phyloP scores from a whole-genome alignment of 352 stramenopile genomes.

The Phytophthora sp. region DNA sequence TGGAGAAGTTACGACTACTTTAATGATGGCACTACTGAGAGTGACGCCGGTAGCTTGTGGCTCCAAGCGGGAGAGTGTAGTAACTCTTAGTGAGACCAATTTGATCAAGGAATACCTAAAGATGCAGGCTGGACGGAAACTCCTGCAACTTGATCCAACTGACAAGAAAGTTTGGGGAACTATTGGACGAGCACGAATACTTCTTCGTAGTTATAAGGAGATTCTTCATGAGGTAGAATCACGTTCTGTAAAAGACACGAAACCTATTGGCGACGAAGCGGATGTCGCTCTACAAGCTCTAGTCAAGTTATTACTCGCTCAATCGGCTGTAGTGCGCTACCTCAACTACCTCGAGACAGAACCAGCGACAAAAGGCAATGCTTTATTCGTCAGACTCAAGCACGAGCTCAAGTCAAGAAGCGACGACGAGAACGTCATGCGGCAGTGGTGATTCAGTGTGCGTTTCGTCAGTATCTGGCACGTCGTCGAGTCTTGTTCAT shows the following conservation, averaged over 20 bases:
- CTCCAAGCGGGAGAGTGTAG: conserved; percentile 43
- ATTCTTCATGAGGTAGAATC: neutral
- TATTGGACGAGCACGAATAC: conserved; percentile 22
- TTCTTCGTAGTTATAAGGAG: conserved; percentile 24
- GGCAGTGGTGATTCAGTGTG: conserved; percentile 66
- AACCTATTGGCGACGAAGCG: neutral
- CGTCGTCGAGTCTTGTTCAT: conserved; percentile 54
- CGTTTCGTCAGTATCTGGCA: conserved; percentile 70
- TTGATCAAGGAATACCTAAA: conserved; percentile 56
- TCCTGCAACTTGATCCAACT: conserved; percentile 44
- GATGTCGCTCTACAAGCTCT: conserved; percentile 25
- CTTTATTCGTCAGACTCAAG: conserved; percentile 39
- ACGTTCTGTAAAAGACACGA: neutral
- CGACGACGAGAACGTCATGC: conserved; percentile 41
- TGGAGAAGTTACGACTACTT: neutral
- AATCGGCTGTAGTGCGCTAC: conserved; percentile 56
- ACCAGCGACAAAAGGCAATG: conserved; percentile 56
- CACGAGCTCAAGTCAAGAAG: conserved; percentile 34
- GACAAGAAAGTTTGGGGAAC: conserved; percentile 32
- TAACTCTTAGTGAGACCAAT: conserved; percentile 29
- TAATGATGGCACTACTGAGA: conserved; percentile 34
- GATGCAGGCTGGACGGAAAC: conserved; percentile 28
- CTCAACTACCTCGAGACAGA: conserved; percentile 57
- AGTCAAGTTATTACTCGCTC: conserved; percentile 24
- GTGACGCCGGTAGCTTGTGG: conserved; percentile 42